A percentile compares a stretch with the other conserved stretches of the same genome.
Evolutionary conservation across 176 grass and related monocot species (phyloP).

Genomic region (Triticum timopheevii): DNA sequence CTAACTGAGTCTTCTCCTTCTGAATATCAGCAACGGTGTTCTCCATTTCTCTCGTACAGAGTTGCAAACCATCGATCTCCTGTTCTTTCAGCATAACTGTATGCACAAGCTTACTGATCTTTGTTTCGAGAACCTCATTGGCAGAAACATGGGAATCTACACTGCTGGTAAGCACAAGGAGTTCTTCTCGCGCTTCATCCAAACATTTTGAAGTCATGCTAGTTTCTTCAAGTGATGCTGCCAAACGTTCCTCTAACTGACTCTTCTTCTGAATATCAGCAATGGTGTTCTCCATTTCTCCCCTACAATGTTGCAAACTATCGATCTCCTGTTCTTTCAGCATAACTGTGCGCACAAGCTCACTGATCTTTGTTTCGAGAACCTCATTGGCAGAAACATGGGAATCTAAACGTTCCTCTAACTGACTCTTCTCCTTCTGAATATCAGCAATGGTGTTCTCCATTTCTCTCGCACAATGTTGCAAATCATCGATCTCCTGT

Average conservation of each 20-base stretch:
- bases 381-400: conserved; percentile 8
- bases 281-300: conserved; percentile 10
- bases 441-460: conserved; percentile 52
- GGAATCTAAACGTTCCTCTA: conserved; percentile 56
- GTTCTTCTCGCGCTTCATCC: not conserved
- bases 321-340: conserved; percentile 9
- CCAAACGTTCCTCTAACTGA: conserved; percentile 18
- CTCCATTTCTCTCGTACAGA: conserved; percentile 67
- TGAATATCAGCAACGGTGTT: conserved; percentile 49
- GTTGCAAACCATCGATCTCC: conserved; percentile 51
- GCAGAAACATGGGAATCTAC: conserved; percentile 14
- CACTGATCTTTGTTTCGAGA: conserved; percentile 2
- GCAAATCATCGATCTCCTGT: conserved; percentile 55
- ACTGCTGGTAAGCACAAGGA: conserved; percentile 4
- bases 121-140: conserved; percentile 13
- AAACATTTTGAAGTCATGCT: conserved; percentile 14
- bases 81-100: conserved; percentile 48
- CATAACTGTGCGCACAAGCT: not conserved
- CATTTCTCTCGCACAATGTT: conserved; percentile 57
- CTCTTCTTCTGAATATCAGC: conserved; percentile 13
- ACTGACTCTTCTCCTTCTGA: conserved; percentile 55
- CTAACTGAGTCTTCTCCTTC: conserved; percentile 57
- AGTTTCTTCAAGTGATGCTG: conserved; percentile 8
- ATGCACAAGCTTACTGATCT: conserved; percentile 18
- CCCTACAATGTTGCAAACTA: not conserved